Conservation (phyloP, 1,284 basidiomycete genomes). For the Malassezia obtusa region DNA sequence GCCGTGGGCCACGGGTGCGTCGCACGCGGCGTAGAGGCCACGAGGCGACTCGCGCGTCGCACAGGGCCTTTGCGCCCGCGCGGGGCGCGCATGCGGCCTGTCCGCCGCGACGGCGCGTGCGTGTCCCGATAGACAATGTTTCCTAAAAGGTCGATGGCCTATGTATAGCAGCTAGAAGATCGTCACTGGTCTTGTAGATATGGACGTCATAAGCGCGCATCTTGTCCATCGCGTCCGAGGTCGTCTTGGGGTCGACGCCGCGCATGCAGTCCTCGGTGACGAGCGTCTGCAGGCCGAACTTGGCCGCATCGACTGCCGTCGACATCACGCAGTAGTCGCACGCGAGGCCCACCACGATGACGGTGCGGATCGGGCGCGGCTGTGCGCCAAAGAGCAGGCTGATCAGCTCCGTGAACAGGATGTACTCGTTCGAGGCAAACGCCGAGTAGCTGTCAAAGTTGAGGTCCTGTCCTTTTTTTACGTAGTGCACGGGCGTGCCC, state of each 20-base stretch:
- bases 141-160: neutral
- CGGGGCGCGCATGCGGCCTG: too few species aligned
- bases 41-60: too few species aligned
- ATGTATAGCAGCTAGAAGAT: neutral
- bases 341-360: slow-evolving; percentile 57
- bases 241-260: slow-evolving; percentile 15
- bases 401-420: slow-evolving; percentile 18
- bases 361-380: slow-evolving; percentile 48
- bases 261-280: slow-evolving; percentile 34
- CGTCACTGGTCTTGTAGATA: neutral
- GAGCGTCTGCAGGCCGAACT: slow-evolving; percentile 51
- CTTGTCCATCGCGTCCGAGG: neutral
- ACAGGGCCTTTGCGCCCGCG: too few species aligned
- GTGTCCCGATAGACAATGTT: too few species aligned
- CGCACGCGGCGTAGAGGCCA: too few species aligned
- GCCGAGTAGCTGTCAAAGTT: slow-evolving; percentile 56
- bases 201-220: slow-evolving; percentile 7
- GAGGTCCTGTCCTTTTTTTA: slow-evolving; percentile 41
- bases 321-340: slow-evolving; percentile 57
- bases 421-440: slow-evolving; percentile 33
- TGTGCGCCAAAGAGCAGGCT: neutral
- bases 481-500: slow-evolving; percentile 9
- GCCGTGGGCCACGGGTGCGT: too few species aligned
- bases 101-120: too few species aligned
- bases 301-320: slow-evolving; percentile 52